Evolutionary conservation across 306 rosid species (phyloP).

Genomic region (Hippophae tibetana): DNA sequence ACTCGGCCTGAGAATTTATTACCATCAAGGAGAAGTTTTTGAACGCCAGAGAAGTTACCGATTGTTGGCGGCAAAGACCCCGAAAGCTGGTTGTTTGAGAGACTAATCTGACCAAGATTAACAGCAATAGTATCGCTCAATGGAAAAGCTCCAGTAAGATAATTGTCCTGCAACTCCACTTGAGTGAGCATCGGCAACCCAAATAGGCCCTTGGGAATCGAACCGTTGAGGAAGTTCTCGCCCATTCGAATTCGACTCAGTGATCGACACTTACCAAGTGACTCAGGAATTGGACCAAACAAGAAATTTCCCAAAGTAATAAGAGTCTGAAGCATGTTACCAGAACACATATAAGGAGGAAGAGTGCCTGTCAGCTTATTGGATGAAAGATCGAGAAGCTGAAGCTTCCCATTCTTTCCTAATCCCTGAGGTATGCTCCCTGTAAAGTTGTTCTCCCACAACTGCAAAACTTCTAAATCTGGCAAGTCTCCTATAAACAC

Average conservation of each 20-base stretch:
- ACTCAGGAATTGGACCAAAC: conserved; percentile 79
- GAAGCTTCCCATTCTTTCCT: conserved; percentile 74
- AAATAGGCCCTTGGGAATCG: conserved; percentile 76
- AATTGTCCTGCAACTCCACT: conserved; percentile 78
- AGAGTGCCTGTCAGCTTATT: conserved; percentile 76
- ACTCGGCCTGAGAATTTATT: conserved; percentile 64
- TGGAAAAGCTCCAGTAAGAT: conserved; percentile 60
- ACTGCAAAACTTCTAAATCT: conserved; percentile 64
- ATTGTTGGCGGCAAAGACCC: conserved; percentile 66
- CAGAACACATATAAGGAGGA: conserved; percentile 68
- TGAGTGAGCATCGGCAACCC: conserved; percentile 60
- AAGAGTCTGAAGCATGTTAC: conserved; percentile 61
- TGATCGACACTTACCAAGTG: conserved; percentile 61
- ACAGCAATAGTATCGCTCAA: conserved; percentile 31
- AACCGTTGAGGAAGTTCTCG: conserved; percentile 72
- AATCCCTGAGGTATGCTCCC: conserved; percentile 65
- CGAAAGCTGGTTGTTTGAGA: conserved; percentile 64
- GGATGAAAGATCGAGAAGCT: conserved; percentile 59
- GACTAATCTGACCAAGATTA: conserved; percentile 76
- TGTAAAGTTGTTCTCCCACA: conserved; percentile 95
- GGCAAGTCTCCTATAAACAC: conserved; percentile 73
- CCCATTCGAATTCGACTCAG: conserved; percentile 81
- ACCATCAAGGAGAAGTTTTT: conserved; percentile 86
- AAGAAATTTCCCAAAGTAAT: conserved; percentile 68
- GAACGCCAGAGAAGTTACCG: conserved; percentile 82